Base-by-base conservation (phyloP, 306 rosid genomes). In the Crotalaria pallida region DNA sequence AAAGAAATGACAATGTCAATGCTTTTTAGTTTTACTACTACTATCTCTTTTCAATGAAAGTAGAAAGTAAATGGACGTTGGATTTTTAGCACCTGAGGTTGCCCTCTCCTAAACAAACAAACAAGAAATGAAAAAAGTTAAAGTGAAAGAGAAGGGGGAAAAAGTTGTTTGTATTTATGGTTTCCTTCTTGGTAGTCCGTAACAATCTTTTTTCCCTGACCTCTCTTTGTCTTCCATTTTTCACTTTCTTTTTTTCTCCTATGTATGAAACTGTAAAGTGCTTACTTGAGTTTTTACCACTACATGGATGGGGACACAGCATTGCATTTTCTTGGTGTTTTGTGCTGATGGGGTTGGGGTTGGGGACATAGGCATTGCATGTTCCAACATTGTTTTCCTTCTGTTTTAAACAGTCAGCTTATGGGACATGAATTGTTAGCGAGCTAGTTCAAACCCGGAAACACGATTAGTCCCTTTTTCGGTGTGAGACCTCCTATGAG, bases 181-280 rank as follows among this genome's bases (percentile, higher is more conserved):
- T 67, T 67, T 81, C 38, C 82, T 71, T 48, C 72, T 69, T 78
- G 79, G 70, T 82, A 67, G 41, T 72, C 72, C 72, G 67, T 38
- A 44, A 17, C 78, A 67, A 87, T 77, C 80, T 79, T 83, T 86
- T 75, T n/a, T n/a, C n/a, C 48, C 73, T 27, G 74, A 77, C 65
- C 75, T 77, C 57, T 79, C 66, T 47, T 73, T 79, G 58, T 69
- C 68, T 59, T 78, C 60, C 40, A 16, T 51, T 73, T 73, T 60
- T 73, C 47, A 23, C 66, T 81, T 61, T 72, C 57, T 72, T 31
- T 31, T 31, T 31, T 31, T 68, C 55, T 69, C 49, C 55, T 72
- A 63, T 55, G 83, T 36, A 27, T 66, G 79, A 88, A 78, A 38
- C 13, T 10, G 4, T 38, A 10, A 10, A 41, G 85, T 81, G 43